Evolutionary conservation across 805 yeast species (phyloP), one percentile per base, ranked within the genome.

Genomic region (Monosporozyma siamensis): DNA sequence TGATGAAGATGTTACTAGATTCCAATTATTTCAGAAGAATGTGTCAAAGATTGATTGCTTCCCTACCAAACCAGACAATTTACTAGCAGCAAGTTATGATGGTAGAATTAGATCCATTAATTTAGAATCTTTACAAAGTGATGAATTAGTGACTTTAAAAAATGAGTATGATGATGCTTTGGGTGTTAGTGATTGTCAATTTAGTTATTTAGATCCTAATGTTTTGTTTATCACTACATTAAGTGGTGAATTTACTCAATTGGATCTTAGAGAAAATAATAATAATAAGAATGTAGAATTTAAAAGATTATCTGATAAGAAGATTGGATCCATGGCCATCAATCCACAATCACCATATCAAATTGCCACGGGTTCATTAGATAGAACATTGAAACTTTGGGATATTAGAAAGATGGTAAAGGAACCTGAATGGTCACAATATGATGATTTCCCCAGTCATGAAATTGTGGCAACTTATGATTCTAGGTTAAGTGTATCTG

Each of bases 301-400:
- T n/a, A 66, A 71, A 35, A 69, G 94, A 48, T 60, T 89, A 12
- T 86, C 89, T 44, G 94, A 85, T 54, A 89, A 90, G 57, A 92
- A 92, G 58, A 89, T 92, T 43, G 97, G 97, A 0, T 87, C 94
- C 1, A 86, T 92, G 61, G 57, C 81, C 1, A 73, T 86, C 14
- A 87, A 87, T 53, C 97, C 97, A 1, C 59, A 66, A 14, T 67
- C 71, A 26, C 64, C 72, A 1, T 60, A 78, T 50, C 83, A 83
- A 48, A 70, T 88, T 1, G 94, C 90, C 0, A 82, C 97, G 0
- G 95, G 89, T 0, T 88, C 97, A 0, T 69, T 92, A 38, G 98
- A 90, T 59, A 67, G 97, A 52, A 75, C 92, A 0, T 57, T 92
- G 61, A 77, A 83, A 47, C 59, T 90, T 1, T 90, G 96, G 96